phyloP scores from a whole-genome alignment of 192 early-diverging fungal genomes.

The Gorgonomyces haynaldii region DNA sequence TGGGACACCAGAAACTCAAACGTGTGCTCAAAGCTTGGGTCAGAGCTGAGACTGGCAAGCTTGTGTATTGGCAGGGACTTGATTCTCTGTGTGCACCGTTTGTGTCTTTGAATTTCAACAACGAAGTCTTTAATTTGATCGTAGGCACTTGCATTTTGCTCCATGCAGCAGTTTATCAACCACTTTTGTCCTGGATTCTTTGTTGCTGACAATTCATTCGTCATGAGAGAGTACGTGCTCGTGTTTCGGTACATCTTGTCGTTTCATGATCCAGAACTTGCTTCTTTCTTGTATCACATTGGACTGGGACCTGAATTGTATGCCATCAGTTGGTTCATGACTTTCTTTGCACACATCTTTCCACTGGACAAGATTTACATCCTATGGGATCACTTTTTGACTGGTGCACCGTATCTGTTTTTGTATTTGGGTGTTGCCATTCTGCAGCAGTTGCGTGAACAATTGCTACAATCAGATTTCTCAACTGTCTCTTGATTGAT shows the following conservation, averaged over 20 bases:
- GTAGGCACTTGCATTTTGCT: slow-evolving; percentile 51
- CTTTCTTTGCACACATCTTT: slow-evolving; percentile 72
- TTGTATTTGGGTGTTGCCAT: slow-evolving; percentile 61
- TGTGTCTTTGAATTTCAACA: slow-evolving; percentile 60
- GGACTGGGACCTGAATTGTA: slow-evolving; percentile 60
- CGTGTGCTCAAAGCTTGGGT: slow-evolving; percentile 17
- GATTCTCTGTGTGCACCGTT: slow-evolving; percentile 69
- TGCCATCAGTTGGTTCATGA: slow-evolving; percentile 76
- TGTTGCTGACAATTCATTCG: slow-evolving; percentile 52
- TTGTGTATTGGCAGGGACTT: slow-evolving; percentile 77
- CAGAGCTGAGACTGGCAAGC: slow-evolving; percentile 32
- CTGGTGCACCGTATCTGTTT: slow-evolving; percentile 50
- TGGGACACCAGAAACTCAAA: slow-evolving; percentile 19
- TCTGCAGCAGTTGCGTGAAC: slow-evolving; percentile 51
- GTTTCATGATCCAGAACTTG: slow-evolving; percentile 64
- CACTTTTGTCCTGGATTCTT: slow-evolving; percentile 62
- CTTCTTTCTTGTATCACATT: slow-evolving; percentile 46
- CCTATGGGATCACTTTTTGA: slow-evolving; percentile 65
- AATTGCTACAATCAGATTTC: slow-evolving; percentile 55
- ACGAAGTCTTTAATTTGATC: slow-evolving; percentile 30
- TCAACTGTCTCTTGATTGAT: slow-evolving; percentile 46
- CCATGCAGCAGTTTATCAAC: slow-evolving; percentile 51
- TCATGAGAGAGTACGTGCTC: slow-evolving; percentile 53
- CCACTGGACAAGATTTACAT: slow-evolving; percentile 69
- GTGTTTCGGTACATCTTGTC: slow-evolving; percentile 53